phyloP scores from a whole-genome alignment of 2,329 filamentous ascomycete species.

The Colletotrichum graminicola region DNA sequence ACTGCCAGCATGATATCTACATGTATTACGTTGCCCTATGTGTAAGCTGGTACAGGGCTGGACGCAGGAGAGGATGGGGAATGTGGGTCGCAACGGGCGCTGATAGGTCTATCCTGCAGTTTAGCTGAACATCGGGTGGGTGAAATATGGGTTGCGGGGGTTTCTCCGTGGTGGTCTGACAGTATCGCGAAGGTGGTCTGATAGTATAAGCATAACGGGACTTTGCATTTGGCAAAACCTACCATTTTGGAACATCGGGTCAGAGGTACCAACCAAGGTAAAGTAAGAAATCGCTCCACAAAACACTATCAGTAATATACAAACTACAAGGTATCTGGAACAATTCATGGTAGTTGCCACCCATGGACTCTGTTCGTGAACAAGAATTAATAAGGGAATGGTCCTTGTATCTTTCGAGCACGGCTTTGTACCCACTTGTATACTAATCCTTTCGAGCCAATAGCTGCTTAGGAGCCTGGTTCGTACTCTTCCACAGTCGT shows the following conservation, averaged over 20 bases:
- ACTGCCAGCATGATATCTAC: background rate
- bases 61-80: background rate
- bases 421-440: background rate
- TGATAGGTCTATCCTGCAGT: background rate
- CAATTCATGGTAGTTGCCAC: background rate
- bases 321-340: background rate
- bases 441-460: background rate
- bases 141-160: background rate
- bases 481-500: background rate
- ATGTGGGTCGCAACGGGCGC: background rate
- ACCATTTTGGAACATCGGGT: background rate
- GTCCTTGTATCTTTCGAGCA: background rate
- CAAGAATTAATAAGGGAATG: background rate
- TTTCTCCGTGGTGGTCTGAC: background rate
- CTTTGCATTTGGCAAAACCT: background rate
- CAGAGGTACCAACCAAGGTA: no score
- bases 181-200: no score
- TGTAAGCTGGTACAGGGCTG: slow-evolving; percentile 55
- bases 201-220: background rate
- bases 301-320: background rate
- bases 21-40: slow-evolving; percentile 49
- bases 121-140: background rate
- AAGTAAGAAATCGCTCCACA: background rate
- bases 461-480: background rate
- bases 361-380: background rate